These are phyloP conservation scores for Leccinum boreale DNA, from an alignment of 768 basidiomycete genomes.

Conservation along the genomic window DNA sequence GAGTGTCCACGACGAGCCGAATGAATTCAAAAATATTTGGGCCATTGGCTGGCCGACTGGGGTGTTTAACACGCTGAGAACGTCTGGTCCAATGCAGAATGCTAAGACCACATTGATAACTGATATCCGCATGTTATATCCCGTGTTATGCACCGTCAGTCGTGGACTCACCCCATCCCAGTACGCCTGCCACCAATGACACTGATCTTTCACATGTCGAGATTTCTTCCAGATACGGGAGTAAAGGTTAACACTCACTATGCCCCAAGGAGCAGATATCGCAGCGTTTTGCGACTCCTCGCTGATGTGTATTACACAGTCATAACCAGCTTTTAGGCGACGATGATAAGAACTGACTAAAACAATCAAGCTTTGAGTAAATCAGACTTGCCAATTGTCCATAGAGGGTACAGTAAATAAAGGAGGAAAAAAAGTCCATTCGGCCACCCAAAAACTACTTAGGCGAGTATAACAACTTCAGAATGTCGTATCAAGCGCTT, in stretches of 20 bases:
- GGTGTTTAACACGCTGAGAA: slow-evolving; percentile 35
- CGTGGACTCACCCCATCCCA: slow-evolving; percentile 40
- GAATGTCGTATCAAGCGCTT: slow-evolving; percentile 5
- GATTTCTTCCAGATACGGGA: neutral
- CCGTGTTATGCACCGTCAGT: neutral
- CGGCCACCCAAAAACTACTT: slow-evolving; percentile 39
- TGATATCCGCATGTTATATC: slow-evolving; percentile 18
- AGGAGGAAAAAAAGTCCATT: slow-evolving; percentile 45
- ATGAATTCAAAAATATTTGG: slow-evolving; percentile 36
- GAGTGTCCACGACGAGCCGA: slow-evolving; percentile 41
- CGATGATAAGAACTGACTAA: slow-evolving; percentile 4
- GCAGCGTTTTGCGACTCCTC: slow-evolving; percentile 54
- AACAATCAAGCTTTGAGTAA: slow-evolving; percentile 36
- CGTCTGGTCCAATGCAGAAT: slow-evolving; percentile 54
- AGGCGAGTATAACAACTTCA: neutral
- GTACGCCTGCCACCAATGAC: slow-evolving; percentile 43
- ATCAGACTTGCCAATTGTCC: slow-evolving; percentile 36
- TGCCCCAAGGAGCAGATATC: slow-evolving; percentile 53
- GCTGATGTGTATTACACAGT: slow-evolving; percentile 45
- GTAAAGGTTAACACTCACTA: slow-evolving; percentile 31
- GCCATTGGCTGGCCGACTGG: slow-evolving; percentile 36
- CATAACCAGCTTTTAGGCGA: slow-evolving; percentile 33
- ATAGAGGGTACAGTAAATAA: slow-evolving; percentile 44
- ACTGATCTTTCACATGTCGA: slow-evolving; percentile 11
- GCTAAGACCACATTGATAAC: slow-evolving; percentile 49